phyloP scores from a whole-genome alignment of 1,139 yeast genomes.

The Pichia sp. region DNA sequence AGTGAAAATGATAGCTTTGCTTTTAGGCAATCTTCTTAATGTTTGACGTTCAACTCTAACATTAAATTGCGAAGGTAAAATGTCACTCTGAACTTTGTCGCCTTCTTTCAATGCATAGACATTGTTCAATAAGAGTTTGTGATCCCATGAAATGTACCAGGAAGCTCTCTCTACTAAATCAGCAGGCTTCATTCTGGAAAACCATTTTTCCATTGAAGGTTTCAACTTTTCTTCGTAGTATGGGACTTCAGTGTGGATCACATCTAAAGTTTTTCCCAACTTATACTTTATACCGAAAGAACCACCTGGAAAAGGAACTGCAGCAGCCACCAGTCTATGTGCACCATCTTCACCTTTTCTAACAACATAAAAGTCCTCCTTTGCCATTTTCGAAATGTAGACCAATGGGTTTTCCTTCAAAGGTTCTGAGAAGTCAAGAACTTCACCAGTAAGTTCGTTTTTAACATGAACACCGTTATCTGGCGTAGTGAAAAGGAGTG shows the following conservation, averaged over 20 bases:
- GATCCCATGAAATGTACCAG: conserved; percentile 73
- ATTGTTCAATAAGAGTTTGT: conserved; percentile 51
- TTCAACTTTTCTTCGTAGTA: conserved; percentile 62
- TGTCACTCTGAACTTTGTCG: conserved; percentile 35
- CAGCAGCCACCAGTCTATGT: conserved; percentile 68
- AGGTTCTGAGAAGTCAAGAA: conserved; percentile 56
- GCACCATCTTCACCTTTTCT: conserved; percentile 51
- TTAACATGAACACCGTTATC: conserved; percentile 48
- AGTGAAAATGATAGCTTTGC: conserved; percentile 50
- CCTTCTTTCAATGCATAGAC: conserved; percentile 46
- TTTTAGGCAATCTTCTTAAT: conserved; percentile 47
- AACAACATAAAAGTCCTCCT: conserved; percentile 68
- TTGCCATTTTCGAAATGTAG: conserved; percentile 63
- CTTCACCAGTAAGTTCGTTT: conserved; percentile 59
- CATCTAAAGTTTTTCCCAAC: conserved; percentile 57
- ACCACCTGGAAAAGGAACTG: conserved; percentile 78
- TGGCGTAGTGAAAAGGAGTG: conserved; percentile 52
- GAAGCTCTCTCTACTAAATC: conserved; percentile 71
- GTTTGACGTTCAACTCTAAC: conserved; percentile 57
- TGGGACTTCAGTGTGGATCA: conserved; percentile 68
- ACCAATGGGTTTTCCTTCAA: conserved; percentile 59
- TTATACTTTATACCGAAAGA: conserved; percentile 59
- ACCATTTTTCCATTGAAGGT: conserved; percentile 74
- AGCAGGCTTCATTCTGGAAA: conserved; percentile 52
- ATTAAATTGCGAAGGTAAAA: conserved; percentile 40